Conservation (phyloP, 2,329 filamentous ascomycete species). For the Biscogniauxia marginata region DNA sequence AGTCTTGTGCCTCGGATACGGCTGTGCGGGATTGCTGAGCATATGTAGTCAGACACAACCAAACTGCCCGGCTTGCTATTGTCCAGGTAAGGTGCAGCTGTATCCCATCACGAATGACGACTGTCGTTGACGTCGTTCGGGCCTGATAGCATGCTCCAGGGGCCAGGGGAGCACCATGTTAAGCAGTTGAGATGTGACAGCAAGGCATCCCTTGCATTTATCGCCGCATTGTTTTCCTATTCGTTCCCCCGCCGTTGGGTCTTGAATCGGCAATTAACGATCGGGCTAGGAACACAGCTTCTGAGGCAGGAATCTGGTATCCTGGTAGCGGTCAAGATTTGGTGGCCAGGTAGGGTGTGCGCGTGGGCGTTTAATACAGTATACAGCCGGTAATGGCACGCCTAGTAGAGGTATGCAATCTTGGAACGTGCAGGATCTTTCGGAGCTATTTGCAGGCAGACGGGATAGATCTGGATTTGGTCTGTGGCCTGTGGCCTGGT, state of each 20-base stretch:
- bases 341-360: neutral
- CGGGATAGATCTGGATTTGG: neutral
- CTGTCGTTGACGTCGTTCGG: neutral
- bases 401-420: neutral
- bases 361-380: neutral
- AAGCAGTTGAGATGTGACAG: neutral
- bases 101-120: neutral
- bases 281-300: neutral
- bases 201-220: neutral
- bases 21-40: neutral
- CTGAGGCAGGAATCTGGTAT: neutral
- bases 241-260: neutral
- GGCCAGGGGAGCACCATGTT: neutral
- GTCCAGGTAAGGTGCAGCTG: neutral
- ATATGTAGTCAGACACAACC: neutral
- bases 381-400: neutral
- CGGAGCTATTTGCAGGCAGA: neutral
- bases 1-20: neutral
- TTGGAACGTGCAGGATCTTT: neutral
- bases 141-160: neutral
- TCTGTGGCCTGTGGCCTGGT: neutral
- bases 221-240: neutral
- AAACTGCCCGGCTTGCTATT: neutral
- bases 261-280: neutral
- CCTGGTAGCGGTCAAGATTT: neutral